Evolutionary conservation across 2,329 filamentous ascomycete species (phyloP), one percentile per base, ranked within the genome.

Genomic region (Cercospora sp.): DNA sequence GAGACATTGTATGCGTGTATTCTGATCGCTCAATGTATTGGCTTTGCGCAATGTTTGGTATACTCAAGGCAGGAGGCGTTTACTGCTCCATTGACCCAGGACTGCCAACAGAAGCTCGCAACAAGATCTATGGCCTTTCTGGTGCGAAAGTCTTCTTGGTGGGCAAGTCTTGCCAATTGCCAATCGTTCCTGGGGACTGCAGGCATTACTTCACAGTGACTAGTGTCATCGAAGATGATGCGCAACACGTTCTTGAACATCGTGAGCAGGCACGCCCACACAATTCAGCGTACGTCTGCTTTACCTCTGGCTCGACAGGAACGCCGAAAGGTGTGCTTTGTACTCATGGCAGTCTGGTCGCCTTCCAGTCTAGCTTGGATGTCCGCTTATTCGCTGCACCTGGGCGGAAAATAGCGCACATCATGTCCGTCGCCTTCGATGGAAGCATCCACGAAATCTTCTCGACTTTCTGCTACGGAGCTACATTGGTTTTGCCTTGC

Each of bases 351-450:
- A 43, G 62, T 21, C 62, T 65, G 24, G 51, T 65, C 6, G 62
- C 62, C 21, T 65, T 65, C 45, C 62, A 65, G 30, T 18, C 45
- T 21, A 51, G 57, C 12, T 26, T 37, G 62, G 51, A 65, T 5
- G 62, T 65, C 10, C 45, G 62, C 21, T 28, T 65, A 10, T 57
- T 57, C n/a, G 62, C 62, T 24, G 34, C 18, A 16, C 62, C 62
- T 7, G 62, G 62, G 24, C 16, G 28, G 10, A 49, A 32, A 4
- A 57, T 65, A 18, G 62, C 62, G 34, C 62, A 65, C 24, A 65
- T 43, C n/a, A 65, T 65, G 62, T 65, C 62, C 2, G 45, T 51
- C 12, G 62, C 45, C 7, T 65, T 65, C 37, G 61, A 63, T 32
- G 61, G 61, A 13, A 30, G 37, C 40, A 63, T 63, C 16, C 61